Evolutionary conservation across 345 rosid species (phyloP), one percentile per base, ranked within the genome.

Genomic region (Lumnitzera racemosa): DNA sequence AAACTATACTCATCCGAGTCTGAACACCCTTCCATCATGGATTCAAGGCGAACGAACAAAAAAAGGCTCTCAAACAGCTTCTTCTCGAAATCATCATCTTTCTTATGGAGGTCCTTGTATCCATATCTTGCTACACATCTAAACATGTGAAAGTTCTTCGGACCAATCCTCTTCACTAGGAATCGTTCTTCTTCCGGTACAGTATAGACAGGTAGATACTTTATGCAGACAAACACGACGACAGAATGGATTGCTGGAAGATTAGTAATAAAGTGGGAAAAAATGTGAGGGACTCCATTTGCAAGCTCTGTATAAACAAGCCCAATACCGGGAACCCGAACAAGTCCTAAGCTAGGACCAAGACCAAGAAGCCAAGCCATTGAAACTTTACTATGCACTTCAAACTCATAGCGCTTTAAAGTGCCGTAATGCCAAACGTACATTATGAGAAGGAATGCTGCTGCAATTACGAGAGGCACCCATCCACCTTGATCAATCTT

Each of bases 201-300:
- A 0, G 67, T 72, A 68, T 65, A 72, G 17, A 72, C 80, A 2
- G 76, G 80, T 20, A 76, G 66, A 63, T 72, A 68, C 61, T 68
- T 72, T 11, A 68, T 53, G 24, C 80, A 72, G 36, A 68, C 68
- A 46, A 65, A 76, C 46, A 76, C 65, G n/a, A 72, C 68, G 10
- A 72, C 71, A 9, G 76, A 65, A 50, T 76, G 80, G 51, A 76
- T 72, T n/a, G 76, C 80, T 1, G 74, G 71, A n/a, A 76, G 66
- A 46, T 72, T 76, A 63, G 74, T 68, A 23, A 72, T 49, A 59
- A 76, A 72, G 47, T 68, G 76, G 41, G 67, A 70, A 61, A 76
- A 76, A 51, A 76, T 72, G 63, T 65, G 74, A 8, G 80, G 80
- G 47, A 76, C 72, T 5, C 76, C 74, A 9, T 71, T 68, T 7